A percentile compares a stretch with the other conserved stretches of the same genome.
These are phyloP conservation scores for Sporothrix pallida DNA, from an alignment of 2,329 filamentous ascomycete genomes.

Conservation along the genomic window DNA sequence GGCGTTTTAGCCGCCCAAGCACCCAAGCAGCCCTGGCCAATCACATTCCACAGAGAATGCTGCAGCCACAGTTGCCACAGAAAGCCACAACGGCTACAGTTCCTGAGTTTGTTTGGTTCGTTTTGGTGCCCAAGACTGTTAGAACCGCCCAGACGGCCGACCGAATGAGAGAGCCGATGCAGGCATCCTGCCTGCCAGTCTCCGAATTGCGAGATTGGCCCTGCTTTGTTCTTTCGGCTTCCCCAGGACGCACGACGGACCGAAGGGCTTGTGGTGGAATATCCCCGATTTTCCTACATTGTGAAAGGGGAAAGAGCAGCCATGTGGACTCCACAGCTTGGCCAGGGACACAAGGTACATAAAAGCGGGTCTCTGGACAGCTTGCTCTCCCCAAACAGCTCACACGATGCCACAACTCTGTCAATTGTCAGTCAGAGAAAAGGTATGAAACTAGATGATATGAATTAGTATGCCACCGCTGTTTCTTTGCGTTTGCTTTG, in stretches of 20 bases:
- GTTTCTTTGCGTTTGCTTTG: no score
- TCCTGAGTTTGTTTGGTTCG: not conserved
- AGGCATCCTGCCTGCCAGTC: no score
- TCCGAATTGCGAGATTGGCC: not conserved
- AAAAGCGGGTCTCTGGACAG: not conserved
- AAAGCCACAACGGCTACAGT: not conserved
- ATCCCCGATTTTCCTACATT: conserved; percentile 6
- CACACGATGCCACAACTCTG: not conserved
- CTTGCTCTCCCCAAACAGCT: not conserved
- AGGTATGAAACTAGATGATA: not conserved
- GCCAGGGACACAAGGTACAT: not conserved
- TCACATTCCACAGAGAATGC: not conserved
- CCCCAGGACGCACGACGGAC: conserved; percentile 7
- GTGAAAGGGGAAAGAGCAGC: not conserved
- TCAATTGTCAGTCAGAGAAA: not conserved
- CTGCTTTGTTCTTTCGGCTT: not conserved
- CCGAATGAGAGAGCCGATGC: no score
- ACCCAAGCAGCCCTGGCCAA: not conserved
- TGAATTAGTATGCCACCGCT: not conserved
- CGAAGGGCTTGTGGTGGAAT: conserved; percentile 17
- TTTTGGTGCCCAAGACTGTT: conserved; percentile 1
- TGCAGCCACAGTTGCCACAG: conserved; percentile 11
- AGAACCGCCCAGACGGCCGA: not conserved
- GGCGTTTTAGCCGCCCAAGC: conserved; percentile 1
- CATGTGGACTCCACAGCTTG: conserved; percentile 12